Evolutionary conservation across 1,139 yeast genomes (phyloP), one percentile per base, ranked within the genome.

Genomic region (Pichia inconspicua): DNA sequence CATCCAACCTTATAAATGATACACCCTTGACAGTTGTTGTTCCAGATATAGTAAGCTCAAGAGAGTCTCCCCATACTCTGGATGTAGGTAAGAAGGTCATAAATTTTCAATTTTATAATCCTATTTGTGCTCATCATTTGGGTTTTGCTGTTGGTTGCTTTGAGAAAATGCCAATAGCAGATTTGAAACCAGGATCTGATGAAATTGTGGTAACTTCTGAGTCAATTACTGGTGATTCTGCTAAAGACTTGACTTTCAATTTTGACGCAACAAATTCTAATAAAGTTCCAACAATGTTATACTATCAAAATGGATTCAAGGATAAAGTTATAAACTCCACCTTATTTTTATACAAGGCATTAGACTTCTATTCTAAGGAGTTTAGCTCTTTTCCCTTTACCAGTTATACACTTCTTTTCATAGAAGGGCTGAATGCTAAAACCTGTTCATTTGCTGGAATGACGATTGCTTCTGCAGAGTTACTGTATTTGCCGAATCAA

Each of bases 61-160:
- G 73, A 51, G 82, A 74, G 53, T 54, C 65, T 6, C 71, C 80
- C 0, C 82, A 82, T 55, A 75, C 82, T 0, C 65, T 71, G 0
- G 95, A 89, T 62, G 65, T 78, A 42, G 74, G 83, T 2, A 87
- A 87, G 60, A 92, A 88, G 56, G 75, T 82, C 0, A 85, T 84
- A 2, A 74, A 84, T 6, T 90, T 90, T 73, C 86, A 87, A 37
- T 74, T 92, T 25, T 83, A 82, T 60, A 85, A 84, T 48, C 96
- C 98, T 0, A 85, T 89, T 0, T 82, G 95, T 44, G 89, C 98
- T 0, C 97, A 90, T 56, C 97, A 90, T 65, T 74, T 94, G n/a
- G 97, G 97, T 0, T 92, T 96, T 83, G 90, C 96, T 0, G 77
- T 88, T 2, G 99, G 98, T 0, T 83, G 96, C 5, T 94, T 92